Evolutionary conservation across 495 filamentous ascomycete species (phyloP).

Genomic region (Ascobolus immersus): DNA sequence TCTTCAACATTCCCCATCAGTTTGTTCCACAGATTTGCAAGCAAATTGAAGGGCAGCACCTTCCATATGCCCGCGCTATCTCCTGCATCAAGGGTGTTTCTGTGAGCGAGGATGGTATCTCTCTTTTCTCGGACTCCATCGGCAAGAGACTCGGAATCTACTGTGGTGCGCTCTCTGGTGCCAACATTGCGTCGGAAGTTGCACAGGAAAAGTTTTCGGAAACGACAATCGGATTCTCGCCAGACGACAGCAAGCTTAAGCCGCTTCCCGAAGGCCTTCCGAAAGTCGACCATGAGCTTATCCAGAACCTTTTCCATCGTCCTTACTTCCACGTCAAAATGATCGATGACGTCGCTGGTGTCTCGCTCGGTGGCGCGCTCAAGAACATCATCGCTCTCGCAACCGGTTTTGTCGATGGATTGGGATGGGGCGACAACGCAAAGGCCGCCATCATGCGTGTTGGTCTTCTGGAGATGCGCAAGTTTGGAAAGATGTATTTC

Average conservation of each 20-base stretch:
- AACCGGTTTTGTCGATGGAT: slow-evolving; percentile 81
- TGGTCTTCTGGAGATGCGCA: slow-evolving; percentile 79
- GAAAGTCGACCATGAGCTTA: slow-evolving; percentile 48
- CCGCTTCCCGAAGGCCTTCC: slow-evolving; percentile 58
- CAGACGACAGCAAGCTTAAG: slow-evolving; percentile 37
- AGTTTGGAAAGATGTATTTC: slow-evolving; percentile 85
- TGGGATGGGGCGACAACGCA: slow-evolving; percentile 94
- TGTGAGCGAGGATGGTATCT: slow-evolving; percentile 55
- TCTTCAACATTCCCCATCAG: slow-evolving; percentile 96
- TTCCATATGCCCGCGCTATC: slow-evolving; percentile 78
- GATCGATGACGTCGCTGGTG: slow-evolving; percentile 77
- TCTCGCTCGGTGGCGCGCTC: slow-evolving; percentile 79
- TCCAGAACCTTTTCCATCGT: slow-evolving; percentile 73
- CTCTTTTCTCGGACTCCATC: slow-evolving; percentile 85
- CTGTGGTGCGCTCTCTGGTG: slow-evolving; percentile 83
- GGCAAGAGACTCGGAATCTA: slow-evolving; percentile 77
- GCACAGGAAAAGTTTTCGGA: slow-evolving; percentile 88
- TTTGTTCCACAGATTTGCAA: slow-evolving; percentile 77
- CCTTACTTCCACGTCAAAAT: slow-evolving; percentile 94
- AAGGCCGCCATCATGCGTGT: slow-evolving; percentile 94
- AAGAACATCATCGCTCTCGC: slow-evolving; percentile 95
- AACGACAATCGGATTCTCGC: slow-evolving; percentile 89
- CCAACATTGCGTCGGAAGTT: slow-evolving; percentile 91
- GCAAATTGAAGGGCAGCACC: slow-evolving; percentile 61
- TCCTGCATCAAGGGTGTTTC: slow-evolving; percentile 97